phyloP scores from a whole-genome alignment of 2,329 filamentous ascomycete species.

The Mycosphaerella sp. region DNA sequence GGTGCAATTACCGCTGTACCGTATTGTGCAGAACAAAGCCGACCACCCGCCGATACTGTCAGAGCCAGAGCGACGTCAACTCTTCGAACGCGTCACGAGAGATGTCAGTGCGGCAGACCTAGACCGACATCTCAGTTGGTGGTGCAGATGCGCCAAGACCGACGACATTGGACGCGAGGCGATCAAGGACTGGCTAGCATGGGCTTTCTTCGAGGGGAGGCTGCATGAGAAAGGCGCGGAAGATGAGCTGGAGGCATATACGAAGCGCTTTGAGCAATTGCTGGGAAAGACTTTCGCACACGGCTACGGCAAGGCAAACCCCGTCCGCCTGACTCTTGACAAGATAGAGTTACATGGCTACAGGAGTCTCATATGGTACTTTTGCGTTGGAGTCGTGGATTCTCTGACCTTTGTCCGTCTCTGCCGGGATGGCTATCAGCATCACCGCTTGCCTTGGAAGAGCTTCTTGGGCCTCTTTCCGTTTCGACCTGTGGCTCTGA shows the following conservation, averaged over 20 bases:
- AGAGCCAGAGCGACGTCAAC: slow-evolving; percentile 44
- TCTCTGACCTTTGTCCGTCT: slow-evolving; percentile 13
- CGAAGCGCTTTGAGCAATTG: slow-evolving; percentile 47
- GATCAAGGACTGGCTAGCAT: slow-evolving; percentile 59
- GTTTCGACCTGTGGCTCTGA: slow-evolving; percentile 48
- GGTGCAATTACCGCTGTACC: slow-evolving; percentile 41
- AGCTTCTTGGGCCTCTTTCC: slow-evolving; percentile 41
- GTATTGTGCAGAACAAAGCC: slow-evolving; percentile 47
- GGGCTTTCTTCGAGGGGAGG: slow-evolving; percentile 59
- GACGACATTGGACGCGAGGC: slow-evolving; percentile 59
- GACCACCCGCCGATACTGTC: slow-evolving; percentile 45
- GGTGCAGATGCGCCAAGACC: slow-evolving; percentile 57
- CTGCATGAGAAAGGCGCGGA: slow-evolving; percentile 53
- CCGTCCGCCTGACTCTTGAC: slow-evolving; percentile 59
- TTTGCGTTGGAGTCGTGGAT: slow-evolving; percentile 16
- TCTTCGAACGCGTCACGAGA: slow-evolving; percentile 53
- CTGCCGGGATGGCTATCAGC: slow-evolving; percentile 44
- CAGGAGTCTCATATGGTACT: slow-evolving; percentile 18
- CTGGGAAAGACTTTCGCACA: slow-evolving; percentile 44
- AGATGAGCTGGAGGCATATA: slow-evolving; percentile 51
- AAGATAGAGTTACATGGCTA: slow-evolving; percentile 47
- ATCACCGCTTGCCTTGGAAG: slow-evolving; percentile 46
- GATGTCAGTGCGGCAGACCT: slow-evolving; percentile 46
- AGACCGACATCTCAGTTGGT: slow-evolving; percentile 54
- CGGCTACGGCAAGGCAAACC: slow-evolving; percentile 52